Percentiles rank a stretch among this genome's conserved stretches.
Conservation (phyloP, 2,329 filamentous ascomycete genomes). For the Aspergillus sojae region DNA sequence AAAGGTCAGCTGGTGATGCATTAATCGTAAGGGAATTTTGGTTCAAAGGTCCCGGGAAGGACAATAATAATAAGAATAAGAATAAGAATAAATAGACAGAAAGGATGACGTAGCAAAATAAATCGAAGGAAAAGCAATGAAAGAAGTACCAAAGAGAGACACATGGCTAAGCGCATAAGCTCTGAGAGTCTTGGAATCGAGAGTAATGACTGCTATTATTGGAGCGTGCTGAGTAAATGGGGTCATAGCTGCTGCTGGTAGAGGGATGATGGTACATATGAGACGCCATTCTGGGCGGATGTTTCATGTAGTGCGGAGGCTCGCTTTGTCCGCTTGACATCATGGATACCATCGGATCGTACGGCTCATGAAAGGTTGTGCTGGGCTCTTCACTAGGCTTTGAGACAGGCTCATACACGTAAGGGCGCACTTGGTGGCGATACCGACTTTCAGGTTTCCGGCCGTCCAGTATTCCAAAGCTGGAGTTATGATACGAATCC, state of each 20-base stretch:
- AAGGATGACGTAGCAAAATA: constrained; percentile 22
- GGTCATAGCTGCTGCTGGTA: constrained; percentile 33
- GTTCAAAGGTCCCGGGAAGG: neutral
- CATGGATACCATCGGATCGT: constrained; percentile 35
- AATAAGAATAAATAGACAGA: constrained; percentile 23
- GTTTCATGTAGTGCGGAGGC: constrained; percentile 30
- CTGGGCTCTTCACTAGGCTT: constrained; percentile 29
- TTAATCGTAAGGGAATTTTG: neutral
- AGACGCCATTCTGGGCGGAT: constrained; percentile 23
- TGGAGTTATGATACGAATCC: constrained; percentile 38
- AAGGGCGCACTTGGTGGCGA: constrained; percentile 29
- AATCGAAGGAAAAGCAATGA: constrained; percentile 29
- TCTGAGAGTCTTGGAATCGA: constrained; percentile 38
- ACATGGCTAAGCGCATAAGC: constrained; percentile 35
- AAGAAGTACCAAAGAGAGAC: neutral
- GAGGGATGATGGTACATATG: constrained; percentile 27
- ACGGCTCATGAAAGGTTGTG: constrained; percentile 30
- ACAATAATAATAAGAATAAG: neutral
- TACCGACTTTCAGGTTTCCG: constrained; percentile 29
- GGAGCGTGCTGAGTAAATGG: constrained; percentile 31
- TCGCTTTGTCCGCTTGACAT: constrained; percentile 32
- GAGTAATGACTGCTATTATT: constrained; percentile 29
- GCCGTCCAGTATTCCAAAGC: constrained; percentile 27
- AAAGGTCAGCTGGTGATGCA: neutral
- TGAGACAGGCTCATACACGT: constrained; percentile 29